These are phyloP conservation scores for Lachancea quebecensis DNA, from an alignment of 805 yeast species.

Conservation along the genomic window DNA sequence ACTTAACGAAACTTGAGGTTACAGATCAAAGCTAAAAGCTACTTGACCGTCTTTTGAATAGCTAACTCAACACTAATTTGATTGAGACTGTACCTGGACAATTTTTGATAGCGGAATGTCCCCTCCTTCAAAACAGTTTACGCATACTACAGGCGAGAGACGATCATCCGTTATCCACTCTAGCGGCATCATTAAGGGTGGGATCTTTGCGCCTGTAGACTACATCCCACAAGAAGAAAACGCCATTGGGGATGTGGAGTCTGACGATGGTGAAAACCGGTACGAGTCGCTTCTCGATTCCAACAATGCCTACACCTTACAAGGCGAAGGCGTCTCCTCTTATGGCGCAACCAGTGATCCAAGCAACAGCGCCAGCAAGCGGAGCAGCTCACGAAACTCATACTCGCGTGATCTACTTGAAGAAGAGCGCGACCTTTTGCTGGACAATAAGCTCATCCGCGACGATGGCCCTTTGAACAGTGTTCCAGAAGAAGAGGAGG, in stretches of 20 bases:
- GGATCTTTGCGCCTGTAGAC: constrained; percentile 28
- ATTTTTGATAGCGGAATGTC: background rate
- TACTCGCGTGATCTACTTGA: constrained; percentile 20
- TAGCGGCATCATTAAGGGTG: constrained; percentile 30
- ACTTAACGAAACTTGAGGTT: too few relatives aligned
- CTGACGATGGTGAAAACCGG: background rate
- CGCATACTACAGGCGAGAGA: constrained; percentile 23
- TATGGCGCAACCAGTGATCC: constrained; percentile 2
- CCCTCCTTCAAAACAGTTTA: constrained; percentile 21
- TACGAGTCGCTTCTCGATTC: constrained; percentile 15
- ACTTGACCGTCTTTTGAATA: too few relatives aligned
- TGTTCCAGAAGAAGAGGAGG: constrained; percentile 6
- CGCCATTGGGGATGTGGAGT: constrained; percentile 13
- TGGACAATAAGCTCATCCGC: constrained; percentile 24
- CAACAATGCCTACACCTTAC: constrained; percentile 20
- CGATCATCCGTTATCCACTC: constrained; percentile 30
- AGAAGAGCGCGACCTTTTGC: constrained; percentile 30
- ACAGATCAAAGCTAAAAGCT: too few relatives aligned
- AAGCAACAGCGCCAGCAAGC: background rate
- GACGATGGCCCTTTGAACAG: background rate
- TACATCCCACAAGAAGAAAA: constrained; percentile 16
- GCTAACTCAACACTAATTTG: too few relatives aligned
- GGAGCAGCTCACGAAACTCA: constrained; percentile 5
- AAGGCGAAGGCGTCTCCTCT: constrained; percentile 8
- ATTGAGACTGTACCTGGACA: too few relatives aligned